A percentile compares a stretch with the other conserved stretches of the same genome.
Conservation (phyloP, 2,329 filamentous ascomycete species). For the Cladophialophora carrionii region DNA sequence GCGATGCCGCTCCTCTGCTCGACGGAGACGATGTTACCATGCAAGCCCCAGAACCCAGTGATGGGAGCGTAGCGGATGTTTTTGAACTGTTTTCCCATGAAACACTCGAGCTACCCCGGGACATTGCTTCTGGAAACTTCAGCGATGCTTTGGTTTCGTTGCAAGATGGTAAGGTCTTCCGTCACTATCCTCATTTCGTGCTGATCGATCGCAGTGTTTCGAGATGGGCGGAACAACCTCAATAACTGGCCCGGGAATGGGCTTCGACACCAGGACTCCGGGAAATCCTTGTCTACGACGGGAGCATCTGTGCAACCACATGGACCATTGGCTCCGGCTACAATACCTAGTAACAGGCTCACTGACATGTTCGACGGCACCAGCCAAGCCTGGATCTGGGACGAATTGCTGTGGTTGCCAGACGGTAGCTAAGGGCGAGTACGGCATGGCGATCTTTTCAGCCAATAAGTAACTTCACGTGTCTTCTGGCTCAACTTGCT, state of each 20-base stretch:
- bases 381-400: conserved; percentile 31
- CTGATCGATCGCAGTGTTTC: conserved; percentile 21
- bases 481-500: not conserved
- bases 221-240: conserved; percentile 18
- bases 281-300: not conserved
- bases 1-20: not conserved
- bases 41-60: not conserved
- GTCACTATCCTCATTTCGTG: not conserved
- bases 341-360: conserved; percentile 1
- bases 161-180: conserved; percentile 25
- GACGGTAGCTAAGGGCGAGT: conserved; percentile 15
- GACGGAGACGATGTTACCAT: conserved; percentile 2
- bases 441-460: not conserved
- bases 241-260: conserved; percentile 1
- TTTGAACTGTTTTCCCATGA: conserved; percentile 13
- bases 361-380: conserved; percentile 24
- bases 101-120: conserved; percentile 15
- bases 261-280: conserved; percentile 8
- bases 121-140: conserved; percentile 30
- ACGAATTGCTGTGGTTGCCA: conserved; percentile 27
- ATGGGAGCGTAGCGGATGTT: not conserved
- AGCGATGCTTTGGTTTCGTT: conserved; percentile 31
- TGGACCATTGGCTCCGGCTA: not conserved
- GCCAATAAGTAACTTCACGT: not conserved
- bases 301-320: not conserved